phyloP scores from a whole-genome alignment of 1,284 basidiomycete species.

The Puccinia hordei region DNA sequence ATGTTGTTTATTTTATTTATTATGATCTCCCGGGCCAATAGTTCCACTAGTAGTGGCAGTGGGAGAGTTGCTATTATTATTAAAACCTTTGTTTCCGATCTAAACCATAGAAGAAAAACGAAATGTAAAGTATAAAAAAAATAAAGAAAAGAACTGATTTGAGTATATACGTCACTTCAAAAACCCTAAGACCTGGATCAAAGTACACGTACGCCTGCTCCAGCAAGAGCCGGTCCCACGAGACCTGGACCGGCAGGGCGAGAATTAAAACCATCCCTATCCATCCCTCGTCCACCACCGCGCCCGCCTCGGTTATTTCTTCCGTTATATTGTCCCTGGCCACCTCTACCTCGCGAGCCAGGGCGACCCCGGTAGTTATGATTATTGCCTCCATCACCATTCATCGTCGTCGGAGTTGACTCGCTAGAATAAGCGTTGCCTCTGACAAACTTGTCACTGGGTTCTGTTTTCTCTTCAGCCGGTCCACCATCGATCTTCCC shows the following conservation, averaged over 20 bases:
- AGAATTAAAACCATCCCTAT: constrained; percentile 29
- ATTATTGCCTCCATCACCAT: constrained; percentile 14
- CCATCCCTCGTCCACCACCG: constrained; percentile 19
- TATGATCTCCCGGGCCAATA: background rate
- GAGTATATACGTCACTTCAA: background rate
- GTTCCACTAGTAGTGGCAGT: background rate
- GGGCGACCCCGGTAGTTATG: constrained; percentile 10
- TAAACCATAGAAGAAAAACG: too few species aligned
- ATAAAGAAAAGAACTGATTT: background rate
- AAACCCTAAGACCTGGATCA: background rate
- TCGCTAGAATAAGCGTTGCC: constrained; percentile 6
- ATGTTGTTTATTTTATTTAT: background rate
- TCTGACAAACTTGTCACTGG: constrained; percentile 6
- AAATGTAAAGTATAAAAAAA: too few species aligned
- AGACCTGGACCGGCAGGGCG: constrained; percentile 42
- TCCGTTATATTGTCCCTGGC: constrained; percentile 22
- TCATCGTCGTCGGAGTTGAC: background rate
- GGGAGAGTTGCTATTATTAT: constrained; percentile 8
- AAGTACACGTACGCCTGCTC: constrained; percentile 14
- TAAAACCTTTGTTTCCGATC: constrained; percentile 17
- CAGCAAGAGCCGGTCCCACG: constrained; percentile 42
- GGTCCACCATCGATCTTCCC: background rate
- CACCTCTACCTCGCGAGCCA: constrained; percentile 36
- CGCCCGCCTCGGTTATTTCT: constrained; percentile 24
- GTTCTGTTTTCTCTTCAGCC: constrained; percentile 7